These are phyloP conservation scores for Dacryopinax primogenitus DNA, from an alignment of 768 basidiomycete species.

Conservation along the genomic window DNA sequence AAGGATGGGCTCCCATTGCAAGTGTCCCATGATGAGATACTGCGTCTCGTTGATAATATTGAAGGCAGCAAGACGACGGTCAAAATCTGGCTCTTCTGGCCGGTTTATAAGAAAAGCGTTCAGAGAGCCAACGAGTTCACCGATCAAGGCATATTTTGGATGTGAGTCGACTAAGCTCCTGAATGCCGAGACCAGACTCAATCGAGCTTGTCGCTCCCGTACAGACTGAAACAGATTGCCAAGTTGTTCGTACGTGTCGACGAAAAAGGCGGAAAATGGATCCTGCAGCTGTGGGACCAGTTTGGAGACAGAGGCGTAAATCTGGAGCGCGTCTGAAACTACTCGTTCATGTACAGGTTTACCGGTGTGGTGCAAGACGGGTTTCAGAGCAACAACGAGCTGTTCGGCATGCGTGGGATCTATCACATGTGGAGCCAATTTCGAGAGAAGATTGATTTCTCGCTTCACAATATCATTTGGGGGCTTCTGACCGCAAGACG, in stretches of 20 bases:
- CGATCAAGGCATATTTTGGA: slow-evolving; percentile 32
- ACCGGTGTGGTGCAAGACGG: slow-evolving; percentile 62
- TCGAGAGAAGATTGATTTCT: slow-evolving; percentile 68
- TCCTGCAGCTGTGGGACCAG: slow-evolving; percentile 52
- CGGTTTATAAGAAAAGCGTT: slow-evolving; percentile 78
- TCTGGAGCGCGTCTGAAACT: slow-evolving; percentile 69
- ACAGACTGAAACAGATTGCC: slow-evolving; percentile 66
- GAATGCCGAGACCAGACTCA: slow-evolving; percentile 56
- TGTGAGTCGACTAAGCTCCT: slow-evolving; percentile 37
- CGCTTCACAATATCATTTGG: slow-evolving; percentile 50
- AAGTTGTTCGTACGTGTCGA: slow-evolving; percentile 49
- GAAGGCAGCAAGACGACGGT: slow-evolving; percentile 67
- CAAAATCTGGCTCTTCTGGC: slow-evolving; percentile 87
- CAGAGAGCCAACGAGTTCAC: slow-evolving; percentile 48
- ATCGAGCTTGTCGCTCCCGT: slow-evolving; percentile 56
- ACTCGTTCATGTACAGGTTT: slow-evolving; percentile 72
- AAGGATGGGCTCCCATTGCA: slow-evolving; percentile 64
- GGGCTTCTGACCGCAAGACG: slow-evolving; percentile 38
- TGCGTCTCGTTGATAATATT: slow-evolving; percentile 54
- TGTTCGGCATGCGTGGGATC: slow-evolving; percentile 59
- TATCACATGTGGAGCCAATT: slow-evolving; percentile 58
- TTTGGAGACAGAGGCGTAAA: slow-evolving; percentile 50
- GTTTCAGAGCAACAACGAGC: slow-evolving; percentile 59
- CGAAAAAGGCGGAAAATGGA: slow-evolving; percentile 33
- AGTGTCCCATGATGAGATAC: slow-evolving; percentile 37